These are phyloP conservation scores for Collybiopsis confluens DNA, from an alignment of 768 basidiomycete genomes.

Conservation along the genomic window DNA sequence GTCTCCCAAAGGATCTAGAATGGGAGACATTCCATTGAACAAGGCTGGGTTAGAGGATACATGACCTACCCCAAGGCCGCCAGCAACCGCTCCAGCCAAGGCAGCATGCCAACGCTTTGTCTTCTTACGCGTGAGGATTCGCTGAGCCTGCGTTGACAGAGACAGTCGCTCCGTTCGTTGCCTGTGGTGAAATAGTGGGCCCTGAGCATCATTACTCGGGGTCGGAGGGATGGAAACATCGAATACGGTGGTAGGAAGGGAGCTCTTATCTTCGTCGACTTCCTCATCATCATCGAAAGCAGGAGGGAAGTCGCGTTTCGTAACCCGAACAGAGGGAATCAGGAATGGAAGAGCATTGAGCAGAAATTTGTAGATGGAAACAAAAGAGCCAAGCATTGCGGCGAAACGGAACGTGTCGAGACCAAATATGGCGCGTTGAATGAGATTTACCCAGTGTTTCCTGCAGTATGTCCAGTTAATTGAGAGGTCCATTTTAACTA, in stretches of 20 bases:
- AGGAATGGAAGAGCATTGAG: slow-evolving; percentile 76
- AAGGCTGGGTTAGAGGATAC: neutral
- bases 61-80: slow-evolving; percentile 46
- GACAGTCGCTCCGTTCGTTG: slow-evolving; percentile 50
- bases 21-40: neutral
- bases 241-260: neutral
- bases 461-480: no score
- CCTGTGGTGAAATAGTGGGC: slow-evolving; percentile 2
- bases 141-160: slow-evolving; percentile 58
- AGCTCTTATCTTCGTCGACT: slow-evolving; percentile 21
- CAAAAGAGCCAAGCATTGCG: slow-evolving; percentile 84
- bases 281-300: slow-evolving; percentile 25
- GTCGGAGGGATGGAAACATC: slow-evolving; percentile 6
- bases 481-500: no score
- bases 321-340: slow-evolving; percentile 43
- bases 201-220: neutral
- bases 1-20: slow-evolving; percentile 65
- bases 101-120: slow-evolving; percentile 78
- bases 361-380: slow-evolving; percentile 72
- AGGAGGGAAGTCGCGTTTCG: slow-evolving; percentile 15
- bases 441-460: slow-evolving; percentile 55
- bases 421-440: slow-evolving; percentile 83
- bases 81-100: slow-evolving; percentile 72
- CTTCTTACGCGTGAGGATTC: slow-evolving; percentile 59
- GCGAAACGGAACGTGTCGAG: slow-evolving; percentile 80